Percentiles rank a stretch among this genome's conserved stretches.
phyloP scores from a whole-genome alignment of 2,329 filamentous ascomycete genomes.

The Talaromyces sp. region DNA sequence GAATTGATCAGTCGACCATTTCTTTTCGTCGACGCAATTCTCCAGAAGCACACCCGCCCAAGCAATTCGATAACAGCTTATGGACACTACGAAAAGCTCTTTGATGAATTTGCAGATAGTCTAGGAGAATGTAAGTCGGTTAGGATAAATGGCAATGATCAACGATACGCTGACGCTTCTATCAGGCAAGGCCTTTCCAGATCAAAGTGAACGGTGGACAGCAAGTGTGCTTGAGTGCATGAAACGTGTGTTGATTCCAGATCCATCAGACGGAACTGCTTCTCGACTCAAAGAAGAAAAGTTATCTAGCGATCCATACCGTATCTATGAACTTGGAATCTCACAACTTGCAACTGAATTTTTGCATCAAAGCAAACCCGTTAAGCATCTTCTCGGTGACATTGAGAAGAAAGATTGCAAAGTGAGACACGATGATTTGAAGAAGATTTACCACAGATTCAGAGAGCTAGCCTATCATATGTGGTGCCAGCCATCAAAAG shows the following conservation, averaged over 20 bases:
- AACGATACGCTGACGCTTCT: no score
- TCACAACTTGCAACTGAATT: background rate
- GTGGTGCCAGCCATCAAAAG: background rate
- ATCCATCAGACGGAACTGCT: background rate
- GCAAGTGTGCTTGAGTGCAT: background rate
- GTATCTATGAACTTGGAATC: constrained; percentile 1
- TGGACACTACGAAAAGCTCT: background rate
- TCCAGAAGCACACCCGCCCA: background rate
- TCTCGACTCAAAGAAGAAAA: background rate
- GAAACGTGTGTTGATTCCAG: background rate
- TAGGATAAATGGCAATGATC: no score
- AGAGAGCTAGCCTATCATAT: constrained; percentile 6
- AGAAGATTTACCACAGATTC: constrained; percentile 4
- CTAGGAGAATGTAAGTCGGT: background rate
- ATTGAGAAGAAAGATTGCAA: background rate
- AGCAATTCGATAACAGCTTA: background rate
- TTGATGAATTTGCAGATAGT: background rate
- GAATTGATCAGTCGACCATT: background rate
- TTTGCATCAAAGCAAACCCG: background rate
- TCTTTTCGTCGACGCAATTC: constrained; percentile 1
- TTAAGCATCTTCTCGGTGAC: background rate
- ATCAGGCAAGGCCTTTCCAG: background rate
- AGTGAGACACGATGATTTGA: background rate
- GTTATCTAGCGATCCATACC: background rate
- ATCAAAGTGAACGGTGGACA: background rate